Evolutionary conservation across 345 rosid genomes (phyloP), one percentile per base, ranked within the genome.

Genomic region (Hibiscus syriacus): DNA sequence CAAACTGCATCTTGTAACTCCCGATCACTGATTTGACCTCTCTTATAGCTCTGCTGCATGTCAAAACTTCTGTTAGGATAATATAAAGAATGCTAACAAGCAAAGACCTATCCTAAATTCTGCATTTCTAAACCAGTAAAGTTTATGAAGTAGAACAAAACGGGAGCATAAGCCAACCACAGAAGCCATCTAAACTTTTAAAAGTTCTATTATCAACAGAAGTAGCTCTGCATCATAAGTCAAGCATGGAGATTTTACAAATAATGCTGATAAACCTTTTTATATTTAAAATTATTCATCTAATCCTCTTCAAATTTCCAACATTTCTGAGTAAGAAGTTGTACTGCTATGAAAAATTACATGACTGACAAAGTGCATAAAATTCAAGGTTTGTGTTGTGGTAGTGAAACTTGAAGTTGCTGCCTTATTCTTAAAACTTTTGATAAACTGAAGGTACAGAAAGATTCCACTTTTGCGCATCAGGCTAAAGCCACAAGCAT

Each of bases 11-110:
- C 81, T 54, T 55, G 16, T 57, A 87, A 64, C 69, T 90, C 86
- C 27, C 60, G 25, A 27, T 84, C 80, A 72, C 73, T 82, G 70
- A 92, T 80, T 36, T 81, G 77, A 76, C 90, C 85, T 69, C 78
- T 77, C 76, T 70, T 69, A 66, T 89, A 81, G 76, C 83, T 84
- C 98, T 94, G 93, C 72, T 66, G 43, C 75, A 75, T 43, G 39
- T 49, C 34, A 45, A 53, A 67, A 38, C 61, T 36, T 53, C 7
- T 36, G 25, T 67, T 43, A 61, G 66, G 29, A 58, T 27, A 73
- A 34, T 69, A 72, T 57, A 30, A 30, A n/a, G 17, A 32, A 57
- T 0, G 14, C 48, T 22, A 67, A 11, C 19, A 39, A 65, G 8
- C 22, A 55, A 65, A 17, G 34, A 43, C n/a, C 48, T 5, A 61